Base-by-base conservation (phyloP, 176 grass and related monocot species). In the Phyllostachys edulis region DNA sequence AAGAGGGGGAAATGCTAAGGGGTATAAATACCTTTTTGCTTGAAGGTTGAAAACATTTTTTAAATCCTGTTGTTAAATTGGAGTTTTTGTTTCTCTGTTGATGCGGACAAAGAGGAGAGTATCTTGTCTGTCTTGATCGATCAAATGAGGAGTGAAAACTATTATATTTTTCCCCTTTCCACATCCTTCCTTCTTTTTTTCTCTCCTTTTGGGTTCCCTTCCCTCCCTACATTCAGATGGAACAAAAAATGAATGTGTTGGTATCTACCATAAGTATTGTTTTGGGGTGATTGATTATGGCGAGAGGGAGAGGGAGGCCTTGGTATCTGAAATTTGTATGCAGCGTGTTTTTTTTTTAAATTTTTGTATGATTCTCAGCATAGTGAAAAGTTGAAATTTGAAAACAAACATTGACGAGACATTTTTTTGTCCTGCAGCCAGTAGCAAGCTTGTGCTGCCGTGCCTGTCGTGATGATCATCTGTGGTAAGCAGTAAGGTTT, bases 401-500 rank as follows among this genome's bases (percentile, higher is more conserved):
- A 41, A 45, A 75, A 27, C 29, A 74, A 24, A 47, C 21, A 54
- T 52, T 75, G 44, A 84, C 32, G 9, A 26, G 2, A 1, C 57
- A 21, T n/a, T 32, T 29, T 78, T 63, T 29, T 40, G n/a, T 13
- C 38, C 13, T 63, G 32, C 56, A 73, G 84, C 51, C 46, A 80
- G 3, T 67, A 38, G 56, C 57, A 72, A 73, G 67, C 67, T 86
- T 86, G 55, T 72, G 20, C 4, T 29, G 5, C 34, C 21, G 29
- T 72, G 42, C 9, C 14, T 73, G 84, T 23, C 46, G 50, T 46
- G 38, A 34, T 80, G n/a, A 42, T 68, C 64, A 27, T 82, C 34
- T 49, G 21, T 29, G 63, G 74, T 82, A 68, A 82, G 39, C 49
- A 46, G 70, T 56, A 81, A 81, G 50, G 2, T 27, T 37, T 69